phyloP scores from a whole-genome alignment of 148 eudicot species.

The Chenopodium suecicum region DNA sequence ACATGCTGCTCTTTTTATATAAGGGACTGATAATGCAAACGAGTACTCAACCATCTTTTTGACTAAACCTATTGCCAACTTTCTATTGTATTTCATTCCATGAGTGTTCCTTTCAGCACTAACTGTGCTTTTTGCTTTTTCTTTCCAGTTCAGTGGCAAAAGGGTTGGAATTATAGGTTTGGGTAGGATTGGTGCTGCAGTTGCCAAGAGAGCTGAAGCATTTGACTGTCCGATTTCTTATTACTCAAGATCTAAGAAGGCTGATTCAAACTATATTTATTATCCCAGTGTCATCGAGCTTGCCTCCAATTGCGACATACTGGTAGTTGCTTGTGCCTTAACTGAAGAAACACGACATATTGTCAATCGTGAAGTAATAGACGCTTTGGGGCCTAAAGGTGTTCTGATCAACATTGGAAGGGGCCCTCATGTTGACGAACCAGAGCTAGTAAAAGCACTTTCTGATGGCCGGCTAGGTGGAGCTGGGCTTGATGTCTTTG shows the following conservation, averaged over 20 bases:
- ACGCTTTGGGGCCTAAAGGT: constrained; percentile 78
- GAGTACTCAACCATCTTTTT: neutral
- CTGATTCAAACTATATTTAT: constrained; percentile 57
- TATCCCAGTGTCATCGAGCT: constrained; percentile 54
- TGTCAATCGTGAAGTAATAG: constrained; percentile 67
- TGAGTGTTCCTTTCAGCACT: neutral
- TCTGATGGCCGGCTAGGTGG: constrained; percentile 84
- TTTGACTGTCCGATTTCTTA: constrained; percentile 80
- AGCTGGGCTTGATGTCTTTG: constrained; percentile 81
- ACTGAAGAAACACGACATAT: constrained; percentile 74
- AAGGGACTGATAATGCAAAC: neutral
- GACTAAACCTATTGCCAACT: neutral
- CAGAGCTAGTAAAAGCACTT: constrained; percentile 71
- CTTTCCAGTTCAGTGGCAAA: constrained; percentile 77
- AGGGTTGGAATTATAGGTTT: constrained; percentile 82
- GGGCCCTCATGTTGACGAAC: constrained; percentile 85
- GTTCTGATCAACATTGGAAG: constrained; percentile 79
- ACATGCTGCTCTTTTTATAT: too few species aligned
- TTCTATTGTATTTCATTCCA: neutral
- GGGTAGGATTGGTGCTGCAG: constrained; percentile 75
- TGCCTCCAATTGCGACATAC: constrained; percentile 71
- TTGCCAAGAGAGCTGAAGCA: constrained; percentile 85
- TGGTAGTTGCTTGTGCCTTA: constrained; percentile 69
- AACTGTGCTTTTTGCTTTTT: neutral
- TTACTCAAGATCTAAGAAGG: constrained; percentile 69